Conservation (phyloP, 768 basidiomycete species). For the Suillus variegatus region DNA sequence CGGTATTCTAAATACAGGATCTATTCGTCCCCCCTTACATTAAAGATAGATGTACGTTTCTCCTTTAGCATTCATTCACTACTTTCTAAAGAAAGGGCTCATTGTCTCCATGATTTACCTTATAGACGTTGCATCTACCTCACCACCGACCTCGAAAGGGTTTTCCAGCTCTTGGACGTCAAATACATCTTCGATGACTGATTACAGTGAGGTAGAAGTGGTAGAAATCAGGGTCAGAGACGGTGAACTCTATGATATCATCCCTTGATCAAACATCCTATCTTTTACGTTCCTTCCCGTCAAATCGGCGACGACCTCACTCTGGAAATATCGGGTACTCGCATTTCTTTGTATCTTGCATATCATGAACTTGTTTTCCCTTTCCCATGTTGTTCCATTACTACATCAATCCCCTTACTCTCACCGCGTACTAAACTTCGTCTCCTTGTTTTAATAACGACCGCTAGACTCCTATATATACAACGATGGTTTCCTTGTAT, state of each 20-base stretch:
- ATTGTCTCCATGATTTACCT: slow-evolving; percentile 8
- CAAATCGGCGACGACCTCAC: not conserved
- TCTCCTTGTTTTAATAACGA: slow-evolving; percentile 7
- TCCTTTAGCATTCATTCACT: slow-evolving; percentile 21
- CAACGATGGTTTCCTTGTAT: not conserved
- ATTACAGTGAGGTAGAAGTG: slow-evolving; percentile 78
- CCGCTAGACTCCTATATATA: slow-evolving; percentile 2
- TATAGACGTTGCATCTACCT: slow-evolving; percentile 80
- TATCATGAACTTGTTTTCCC: slow-evolving; percentile 10
- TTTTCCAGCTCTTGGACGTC: slow-evolving; percentile 72
- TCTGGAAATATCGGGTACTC: not conserved
- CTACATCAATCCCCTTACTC: slow-evolving; percentile 5
- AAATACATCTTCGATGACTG: slow-evolving; percentile 63
- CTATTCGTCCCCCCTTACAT: slow-evolving; percentile 87
- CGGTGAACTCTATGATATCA: slow-evolving; percentile 75
- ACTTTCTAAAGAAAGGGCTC: slow-evolving; percentile 16
- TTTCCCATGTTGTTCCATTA: slow-evolving; percentile 6
- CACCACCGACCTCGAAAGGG: slow-evolving; percentile 68
- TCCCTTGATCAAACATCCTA: slow-evolving; percentile 44
- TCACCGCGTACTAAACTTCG: slow-evolving; percentile 3
- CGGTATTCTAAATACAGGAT: slow-evolving; percentile 49
- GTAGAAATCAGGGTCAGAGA: slow-evolving; percentile 85
- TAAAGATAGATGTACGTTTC: slow-evolving; percentile 81
- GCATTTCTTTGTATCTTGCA: slow-evolving; percentile 8
- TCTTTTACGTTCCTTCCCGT: not conserved